Evolutionary conservation across 2,329 filamentous ascomycete genomes (phyloP), one percentile per base, ranked within the genome.

Genomic region (Aschersonia sp.): DNA sequence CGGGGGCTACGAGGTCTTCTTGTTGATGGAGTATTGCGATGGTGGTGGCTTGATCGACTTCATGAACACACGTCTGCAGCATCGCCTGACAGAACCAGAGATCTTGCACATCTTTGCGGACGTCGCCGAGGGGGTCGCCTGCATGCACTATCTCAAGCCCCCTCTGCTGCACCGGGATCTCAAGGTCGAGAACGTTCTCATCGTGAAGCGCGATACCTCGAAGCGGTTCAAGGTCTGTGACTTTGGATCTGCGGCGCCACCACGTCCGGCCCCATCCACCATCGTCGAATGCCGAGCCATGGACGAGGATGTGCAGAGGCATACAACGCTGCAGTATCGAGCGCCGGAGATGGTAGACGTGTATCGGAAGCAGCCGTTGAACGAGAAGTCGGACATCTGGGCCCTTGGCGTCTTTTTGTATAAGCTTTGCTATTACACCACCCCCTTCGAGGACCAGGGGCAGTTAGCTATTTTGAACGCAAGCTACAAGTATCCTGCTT

Each of bases 311-410:
- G 83, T 98, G 10, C 92, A 97, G 66, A 86, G 87, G 58, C 90
- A 98, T 62, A 98, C 92, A 0, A 98, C 92, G 1, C 75, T 98
- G 66, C 92, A 98, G 64, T 98, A 98, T 63, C 78, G 92, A 54
- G 97, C 90, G 62, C 92, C 92, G 5, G 92, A 98, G 67, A 98
- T 98, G 92, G 83, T 98, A 51, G 92, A 98, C 59, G 92, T 98
- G 30, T 98, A 95, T 67, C 77, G 89, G 52, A 95, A 94, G 65
- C 87, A 89, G 57, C 88, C 92, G 1, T 95, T 98, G 60, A 87
- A 98, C 60, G 92, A 98, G 68, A 98, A 98, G 70, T 94, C 89
- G 45, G 92, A 98, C 64, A 95, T 98, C 32, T 98, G 89, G 92
- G 92, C 92, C 1, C 68, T 98, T 51, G 92, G 92, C 5, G 92